Percentiles rank a stretch among this genome's conserved stretches.
These are phyloP conservation scores for Penicillium flavigenum DNA, from an alignment of 495 filamentous ascomycete species.

Conservation along the genomic window DNA sequence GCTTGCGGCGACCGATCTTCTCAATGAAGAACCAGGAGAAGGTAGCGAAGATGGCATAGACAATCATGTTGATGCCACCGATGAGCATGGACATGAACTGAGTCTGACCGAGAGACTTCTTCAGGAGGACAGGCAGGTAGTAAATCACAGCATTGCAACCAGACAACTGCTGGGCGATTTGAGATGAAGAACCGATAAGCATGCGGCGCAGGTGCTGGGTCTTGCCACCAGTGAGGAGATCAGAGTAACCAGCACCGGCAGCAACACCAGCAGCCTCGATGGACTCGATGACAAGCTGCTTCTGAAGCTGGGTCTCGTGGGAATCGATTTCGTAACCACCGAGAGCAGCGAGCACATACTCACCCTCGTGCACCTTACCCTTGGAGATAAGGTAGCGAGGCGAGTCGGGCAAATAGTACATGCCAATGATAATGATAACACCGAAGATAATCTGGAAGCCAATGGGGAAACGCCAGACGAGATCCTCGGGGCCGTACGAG, in stretches of 20 bases:
- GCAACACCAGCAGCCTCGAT: constrained; percentile 58
- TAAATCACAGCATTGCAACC: constrained; percentile 84
- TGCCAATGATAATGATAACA: constrained; percentile 60
- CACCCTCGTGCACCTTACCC: constrained; percentile 66
- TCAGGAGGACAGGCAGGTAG: constrained; percentile 76
- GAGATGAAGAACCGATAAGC: constrained; percentile 57
- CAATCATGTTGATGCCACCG: constrained; percentile 80
- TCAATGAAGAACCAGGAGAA: constrained; percentile 86
- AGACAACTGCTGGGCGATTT: constrained; percentile 80
- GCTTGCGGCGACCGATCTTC: constrained; percentile 69
- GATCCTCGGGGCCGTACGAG: constrained; percentile 60
- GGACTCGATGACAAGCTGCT: constrained; percentile 70
- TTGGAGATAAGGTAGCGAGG: constrained; percentile 72
- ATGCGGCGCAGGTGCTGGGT: constrained; percentile 51
- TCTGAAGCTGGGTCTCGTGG: constrained; percentile 57
- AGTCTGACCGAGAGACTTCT: constrained; percentile 59
- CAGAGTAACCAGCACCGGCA: constrained; percentile 36
- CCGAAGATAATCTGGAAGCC: constrained; percentile 79
- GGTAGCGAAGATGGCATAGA: constrained; percentile 75
- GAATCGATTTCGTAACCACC: constrained; percentile 58
- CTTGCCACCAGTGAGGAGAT: constrained; percentile 44
- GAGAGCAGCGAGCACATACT: constrained; percentile 68
- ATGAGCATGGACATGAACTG: constrained; percentile 69
- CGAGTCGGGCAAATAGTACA: constrained; percentile 71
- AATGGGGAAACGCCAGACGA: constrained; percentile 80